Evolutionary conservation across 495 filamentous ascomycete species (phyloP).

Genomic region (Parathielavia appendiculata): DNA sequence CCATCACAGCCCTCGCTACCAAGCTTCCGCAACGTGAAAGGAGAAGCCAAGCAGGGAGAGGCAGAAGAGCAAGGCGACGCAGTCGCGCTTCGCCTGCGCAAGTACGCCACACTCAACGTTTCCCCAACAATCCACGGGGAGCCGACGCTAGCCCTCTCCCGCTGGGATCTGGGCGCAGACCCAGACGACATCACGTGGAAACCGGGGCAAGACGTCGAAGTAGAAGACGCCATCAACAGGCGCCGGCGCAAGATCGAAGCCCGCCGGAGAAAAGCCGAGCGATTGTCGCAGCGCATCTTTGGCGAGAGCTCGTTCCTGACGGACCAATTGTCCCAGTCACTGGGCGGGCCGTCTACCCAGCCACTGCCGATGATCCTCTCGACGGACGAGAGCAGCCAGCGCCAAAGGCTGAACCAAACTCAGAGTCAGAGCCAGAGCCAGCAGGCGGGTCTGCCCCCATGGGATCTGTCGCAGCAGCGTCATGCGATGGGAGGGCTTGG

Average conservation of each 20-base stretch:
- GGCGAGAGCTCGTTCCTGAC: slow-evolving; percentile 7
- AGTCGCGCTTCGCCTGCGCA: slow-evolving; percentile 21
- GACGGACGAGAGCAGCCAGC: slow-evolving; percentile 9
- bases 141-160: slow-evolving; percentile 15
- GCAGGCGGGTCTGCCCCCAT: not conserved
- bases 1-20: slow-evolving; percentile 6
- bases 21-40: slow-evolving; percentile 4
- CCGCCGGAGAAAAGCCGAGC: slow-evolving; percentile 15
- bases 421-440: slow-evolving; percentile 10
- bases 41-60: not conserved
- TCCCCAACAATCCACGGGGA: slow-evolving; percentile 9
- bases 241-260: slow-evolving; percentile 18
- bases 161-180: slow-evolving; percentile 22
- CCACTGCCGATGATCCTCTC: slow-evolving; percentile 8
- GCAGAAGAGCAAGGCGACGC: slow-evolving; percentile 10
- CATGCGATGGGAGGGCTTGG: not conserved
- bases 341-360: not conserved
- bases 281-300: slow-evolving; percentile 21
- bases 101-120: slow-evolving; percentile 22
- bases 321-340: not conserved
- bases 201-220: slow-evolving; percentile 13
- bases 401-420: slow-evolving; percentile 3
- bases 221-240: slow-evolving; percentile 16
- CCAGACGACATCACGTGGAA: slow-evolving; percentile 21
- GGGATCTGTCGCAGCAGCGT: slow-evolving; percentile 3